phyloP scores from a whole-genome alignment of 2,329 filamentous ascomycete genomes.

The Aspergillus tamarii region DNA sequence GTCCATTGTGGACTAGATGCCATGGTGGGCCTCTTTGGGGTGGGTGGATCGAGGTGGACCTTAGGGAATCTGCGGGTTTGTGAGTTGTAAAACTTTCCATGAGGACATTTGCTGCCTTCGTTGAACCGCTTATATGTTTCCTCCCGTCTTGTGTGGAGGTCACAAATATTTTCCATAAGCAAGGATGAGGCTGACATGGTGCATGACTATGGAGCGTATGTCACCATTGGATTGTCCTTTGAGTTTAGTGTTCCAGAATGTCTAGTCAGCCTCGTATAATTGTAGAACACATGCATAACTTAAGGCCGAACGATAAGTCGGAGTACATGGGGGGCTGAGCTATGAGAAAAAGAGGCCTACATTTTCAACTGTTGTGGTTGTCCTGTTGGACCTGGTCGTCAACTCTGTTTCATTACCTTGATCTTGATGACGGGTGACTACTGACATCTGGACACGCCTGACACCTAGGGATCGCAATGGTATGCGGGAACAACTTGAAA shows the following conservation, averaged over 20 bases:
- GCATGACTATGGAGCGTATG: background rate
- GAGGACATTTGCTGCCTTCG: background rate
- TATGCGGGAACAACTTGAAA: background rate
- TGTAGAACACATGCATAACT: background rate
- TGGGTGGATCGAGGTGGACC: background rate
- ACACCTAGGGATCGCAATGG: background rate
- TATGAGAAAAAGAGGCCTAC: too few relatives aligned
- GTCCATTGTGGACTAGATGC: background rate
- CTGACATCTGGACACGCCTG: background rate
- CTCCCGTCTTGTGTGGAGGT: background rate
- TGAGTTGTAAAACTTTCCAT: background rate
- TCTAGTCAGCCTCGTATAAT: background rate
- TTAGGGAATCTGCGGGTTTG: background rate
- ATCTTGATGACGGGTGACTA: background rate
- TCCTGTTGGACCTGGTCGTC: too few relatives aligned
- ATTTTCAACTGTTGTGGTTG: too few relatives aligned
- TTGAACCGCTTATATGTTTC: background rate
- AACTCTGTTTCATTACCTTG: background rate
- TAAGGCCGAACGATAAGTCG: too few relatives aligned
- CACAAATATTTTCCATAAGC: background rate
- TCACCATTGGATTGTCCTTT: background rate
- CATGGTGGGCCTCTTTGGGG: background rate
- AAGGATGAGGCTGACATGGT: background rate
- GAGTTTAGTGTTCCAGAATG: background rate
- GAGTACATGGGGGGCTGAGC: too few relatives aligned